Base-by-base conservation (phyloP, 163 green algal species). In the Scenedesmus sp. region DNA sequence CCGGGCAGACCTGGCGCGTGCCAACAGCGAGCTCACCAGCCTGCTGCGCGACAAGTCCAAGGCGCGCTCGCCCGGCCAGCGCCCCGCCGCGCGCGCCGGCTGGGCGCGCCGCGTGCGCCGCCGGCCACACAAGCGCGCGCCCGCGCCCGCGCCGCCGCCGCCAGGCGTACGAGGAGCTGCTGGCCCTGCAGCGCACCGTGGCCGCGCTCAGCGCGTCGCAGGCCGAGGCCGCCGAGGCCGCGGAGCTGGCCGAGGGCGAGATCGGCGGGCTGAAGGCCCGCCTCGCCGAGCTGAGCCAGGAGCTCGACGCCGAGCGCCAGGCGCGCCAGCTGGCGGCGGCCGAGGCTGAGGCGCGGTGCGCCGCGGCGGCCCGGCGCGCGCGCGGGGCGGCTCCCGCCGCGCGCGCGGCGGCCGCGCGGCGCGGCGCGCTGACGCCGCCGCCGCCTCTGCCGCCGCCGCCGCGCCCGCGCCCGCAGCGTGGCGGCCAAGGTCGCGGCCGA, bases 31-130 rank as follows among this genome's bases (percentile, higher is more conserved):
- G 54, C 63, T 82, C 22, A 70, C 75, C 9, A 54, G 51, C 36
- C 42, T 75, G 18, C 28, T 67, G 1, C 47, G 75, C 6, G 75
- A 82, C 63, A 81, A 81, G 31, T 74, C 60, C 20, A 81, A 81
- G 60, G 73, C 62, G 36, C 11, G 62, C 4, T 22, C 10, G 39
- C 26, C 26, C 34, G 48, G 17, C 34, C 15, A 34, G 14, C 11
- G 48, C 48, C 20, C 1, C n/a, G n/a, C n/a, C 39, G 39, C 39
- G 39, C 39, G n/a, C 17, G 28, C 29, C 39, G 6, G 39, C 39
- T 47, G 7, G 39, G 39, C 39, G 39, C 39, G 39, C 39, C 39
- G 7, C 6, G 10, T 47, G 39, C 39, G 4, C 26, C 14, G 1
- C 54, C n/a, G 24, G 1, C 24, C 6, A 47, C 39, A 47, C 39